Evolutionary conservation across 2,329 filamentous ascomycete species (phyloP).

Genomic region (Catunica adiposa): DNA sequence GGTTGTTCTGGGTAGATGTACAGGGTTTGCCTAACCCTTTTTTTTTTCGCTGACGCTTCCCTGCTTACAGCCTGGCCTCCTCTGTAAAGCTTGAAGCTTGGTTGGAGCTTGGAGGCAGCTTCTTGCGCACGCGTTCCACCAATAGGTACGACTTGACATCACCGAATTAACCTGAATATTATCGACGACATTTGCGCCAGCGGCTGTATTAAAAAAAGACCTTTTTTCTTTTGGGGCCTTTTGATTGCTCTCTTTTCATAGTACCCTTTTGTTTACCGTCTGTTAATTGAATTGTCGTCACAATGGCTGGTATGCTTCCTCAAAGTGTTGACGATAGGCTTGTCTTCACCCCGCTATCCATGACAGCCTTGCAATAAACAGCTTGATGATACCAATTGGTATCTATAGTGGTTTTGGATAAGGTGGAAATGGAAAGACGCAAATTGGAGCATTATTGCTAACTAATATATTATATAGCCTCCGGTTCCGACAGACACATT

Average conservation of each 20-base stretch:
- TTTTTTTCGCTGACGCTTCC: not conserved
- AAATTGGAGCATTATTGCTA: slow-evolving; percentile 16
- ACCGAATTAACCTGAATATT: not conserved
- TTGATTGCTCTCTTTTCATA: not conserved
- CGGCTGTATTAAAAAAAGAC: not conserved
- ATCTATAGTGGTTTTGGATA: not conserved
- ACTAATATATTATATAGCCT: slow-evolving; percentile 13
- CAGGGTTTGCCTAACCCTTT: not conserved
- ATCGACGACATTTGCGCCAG: not conserved
- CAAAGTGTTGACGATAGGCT: not conserved
- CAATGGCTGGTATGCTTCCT: slow-evolving; percentile 14
- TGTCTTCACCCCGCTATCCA: slow-evolving; percentile 7
- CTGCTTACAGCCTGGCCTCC: slow-evolving; percentile 10
- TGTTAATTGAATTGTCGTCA: slow-evolving; percentile 5
- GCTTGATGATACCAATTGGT: not conserved
- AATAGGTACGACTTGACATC: not conserved
- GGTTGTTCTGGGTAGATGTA: not conserved
- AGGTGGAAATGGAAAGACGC: not conserved
- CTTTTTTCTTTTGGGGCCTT: not conserved
- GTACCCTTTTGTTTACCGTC: not conserved
- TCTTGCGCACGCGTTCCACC: slow-evolving; percentile 11
- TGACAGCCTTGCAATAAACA: not conserved
- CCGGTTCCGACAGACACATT: slow-evolving; percentile 95
- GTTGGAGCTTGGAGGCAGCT: slow-evolving; percentile 10
- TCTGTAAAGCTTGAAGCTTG: slow-evolving; percentile 7